These are phyloP conservation scores for Triangularia setosa DNA, from an alignment of 2,329 filamentous ascomycete species.

Conservation along the genomic window DNA sequence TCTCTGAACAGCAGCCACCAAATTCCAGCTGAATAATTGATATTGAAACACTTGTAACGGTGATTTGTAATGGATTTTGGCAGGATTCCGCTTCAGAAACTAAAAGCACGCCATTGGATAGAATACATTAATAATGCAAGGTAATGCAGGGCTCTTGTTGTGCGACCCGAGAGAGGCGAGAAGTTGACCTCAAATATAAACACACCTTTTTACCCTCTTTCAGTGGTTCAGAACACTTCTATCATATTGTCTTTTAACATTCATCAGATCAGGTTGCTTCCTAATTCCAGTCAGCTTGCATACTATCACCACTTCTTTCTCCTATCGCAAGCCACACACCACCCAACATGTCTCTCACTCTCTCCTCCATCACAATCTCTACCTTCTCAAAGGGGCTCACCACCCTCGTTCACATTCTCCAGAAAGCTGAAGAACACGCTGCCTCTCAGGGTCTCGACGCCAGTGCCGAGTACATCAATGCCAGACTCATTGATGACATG, in stretches of 20 bases:
- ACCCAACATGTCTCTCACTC: conserved; percentile 25
- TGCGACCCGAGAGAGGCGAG: not conserved
- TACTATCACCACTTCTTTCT: not conserved
- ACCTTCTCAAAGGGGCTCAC: conserved; percentile 31
- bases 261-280: not conserved
- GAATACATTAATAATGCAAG: not conserved
- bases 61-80: not conserved
- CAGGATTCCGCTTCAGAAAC: not conserved
- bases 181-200: not conserved
- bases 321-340: not conserved
- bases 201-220: not conserved
- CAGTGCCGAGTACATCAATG: conserved; percentile 27
- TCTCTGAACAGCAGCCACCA: not conserved
- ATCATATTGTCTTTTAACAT: not conserved
- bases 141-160: not conserved
- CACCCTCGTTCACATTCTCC: conserved; percentile 30
- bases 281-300: too few relatives aligned
- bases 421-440: conserved; percentile 27
- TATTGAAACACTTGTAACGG: not conserved
- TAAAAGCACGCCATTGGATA: not conserved
- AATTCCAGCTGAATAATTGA: not conserved
- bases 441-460: conserved; percentile 25
- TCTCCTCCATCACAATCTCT: conserved; percentile 28
- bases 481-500: conserved; percentile 33
- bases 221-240: not conserved